Base-by-base conservation (phyloP, 176 grass and related monocot species). In the Typha latifolia region DNA sequence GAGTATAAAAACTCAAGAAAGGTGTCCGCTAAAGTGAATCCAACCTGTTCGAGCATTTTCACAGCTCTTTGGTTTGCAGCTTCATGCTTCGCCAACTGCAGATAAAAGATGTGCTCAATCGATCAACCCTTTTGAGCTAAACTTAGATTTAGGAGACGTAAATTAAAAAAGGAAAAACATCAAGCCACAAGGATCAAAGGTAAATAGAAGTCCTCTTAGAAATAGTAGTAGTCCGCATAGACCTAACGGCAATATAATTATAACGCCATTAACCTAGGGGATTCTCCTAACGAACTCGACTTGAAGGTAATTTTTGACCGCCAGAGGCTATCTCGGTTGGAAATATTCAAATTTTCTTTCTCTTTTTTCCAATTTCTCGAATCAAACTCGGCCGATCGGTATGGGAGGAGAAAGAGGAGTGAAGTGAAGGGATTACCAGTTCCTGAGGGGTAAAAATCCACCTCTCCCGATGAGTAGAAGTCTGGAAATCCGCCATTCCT, bases 391-490 rank as follows among this genome's bases (percentile, higher is more conserved):
- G 53, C 48, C 18, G 49, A 19, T 10, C 14, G 15, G 20, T 68
- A n/a, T 26, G 21, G 56, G 12, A 49, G 10, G 1, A 59, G 3
- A 76, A 26, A 61, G 23, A 26, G 8, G n/a, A 49, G 20, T 18
- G 43, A 12, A 34, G 11, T 13, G 4, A 51, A 16, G 20, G 76
- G 15, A 34, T 79, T 49, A 97, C 93, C 88, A 92, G 63, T 73
- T 97, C 78, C 4, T 89, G 77, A n/a, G 78, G 52, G n/a, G 82
- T 72, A 70, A 92, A 86, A 69, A 97, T 97, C 93, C 93, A 97
- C 64, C 75, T 86, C 14, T 84, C 79, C 12, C 88, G 66, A 65
- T 97, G 93, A 49, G 88, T 81, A 62, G 93, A 97, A 61, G 80
- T 92, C 74, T 78, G 82, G 74, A 97, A 97, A 86, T 89, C 93